Base-by-base conservation (phyloP, 106 monocot genomes). In the Apostasia ramifera region DNA sequence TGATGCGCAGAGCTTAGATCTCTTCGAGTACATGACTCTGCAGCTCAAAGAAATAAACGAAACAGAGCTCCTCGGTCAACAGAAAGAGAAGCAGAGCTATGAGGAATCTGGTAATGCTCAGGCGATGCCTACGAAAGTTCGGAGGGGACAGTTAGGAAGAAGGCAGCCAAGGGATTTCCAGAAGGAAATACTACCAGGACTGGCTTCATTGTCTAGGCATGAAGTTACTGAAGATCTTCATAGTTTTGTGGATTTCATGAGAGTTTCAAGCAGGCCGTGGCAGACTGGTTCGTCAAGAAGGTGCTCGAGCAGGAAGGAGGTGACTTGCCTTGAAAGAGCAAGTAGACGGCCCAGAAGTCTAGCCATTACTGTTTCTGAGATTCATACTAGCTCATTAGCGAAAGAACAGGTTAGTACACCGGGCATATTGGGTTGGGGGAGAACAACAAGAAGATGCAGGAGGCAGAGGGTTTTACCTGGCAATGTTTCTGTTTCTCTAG, bases 111-210 rank as follows among this genome's bases (percentile, higher is more conserved):
- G 65, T 39, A 59, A 70, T 8, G 67, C 78, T 47, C 49, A 73
- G 1, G 7, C 77, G 44, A 67, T 81, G 11, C 60, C 77, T 2
- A 71, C 61, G 10, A 81, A 37, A 50, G 59, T 74, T 40, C 73
- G 67, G 53, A 81, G 74, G 63, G 79, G 77, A 10, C 79, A 73
- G 53, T 73, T 42, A 39, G 82, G 82, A 67, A 80, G 63, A 55
- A 68, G 83, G 55, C 69, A 76, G 53, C 83, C 78, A 75, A 73
- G 65, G 59, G 85, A 94, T 64, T 94, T 94, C 44, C 90, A 85
- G 70, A 94, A 85, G 76, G 94, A 94, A 61, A 79, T 94, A n/a
- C 79, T 94, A 6, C 94, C 90, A 12, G 78, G 85, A 9, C 77
- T 90, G 4, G 68, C 79, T 49, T 79, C 86, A 5, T 70, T 94